Evolutionary conservation across 345 rosid genomes (phyloP).

Genomic region (Citrus medica): DNA sequence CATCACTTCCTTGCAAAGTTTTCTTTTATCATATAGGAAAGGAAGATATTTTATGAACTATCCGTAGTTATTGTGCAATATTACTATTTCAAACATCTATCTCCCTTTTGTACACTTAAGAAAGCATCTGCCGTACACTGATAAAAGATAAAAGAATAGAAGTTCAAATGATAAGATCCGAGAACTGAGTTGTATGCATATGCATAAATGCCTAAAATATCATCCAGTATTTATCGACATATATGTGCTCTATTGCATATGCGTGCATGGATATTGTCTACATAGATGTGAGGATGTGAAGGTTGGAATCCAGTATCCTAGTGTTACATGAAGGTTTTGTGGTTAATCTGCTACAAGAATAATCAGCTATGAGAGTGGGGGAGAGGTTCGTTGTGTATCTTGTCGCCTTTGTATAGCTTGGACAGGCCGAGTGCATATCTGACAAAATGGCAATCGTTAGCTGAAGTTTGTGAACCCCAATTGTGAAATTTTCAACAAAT

Average conservation of each 20-base stretch:
- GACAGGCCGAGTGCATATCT: slow-evolving; percentile 45
- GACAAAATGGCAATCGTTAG: slow-evolving; percentile 13
- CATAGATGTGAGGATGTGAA: background rate
- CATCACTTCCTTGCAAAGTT: background rate
- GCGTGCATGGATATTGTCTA: background rate
- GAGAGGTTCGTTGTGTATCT: background rate
- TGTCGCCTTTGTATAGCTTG: slow-evolving; percentile 37
- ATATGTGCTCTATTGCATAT: background rate
- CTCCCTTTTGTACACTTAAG: background rate
- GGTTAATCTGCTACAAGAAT: background rate
- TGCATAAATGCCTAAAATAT: background rate
- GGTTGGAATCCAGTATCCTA: background rate
- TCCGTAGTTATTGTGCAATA: background rate
- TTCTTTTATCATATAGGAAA: background rate
- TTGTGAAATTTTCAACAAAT: background rate
- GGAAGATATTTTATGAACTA: background rate
- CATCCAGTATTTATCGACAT: background rate
- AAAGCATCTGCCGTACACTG: background rate
- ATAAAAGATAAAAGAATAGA: no score
- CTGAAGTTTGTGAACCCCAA: background rate
- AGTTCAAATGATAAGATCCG: background rate
- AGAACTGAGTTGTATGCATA: background rate
- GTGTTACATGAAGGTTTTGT: background rate
- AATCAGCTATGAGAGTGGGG: background rate
- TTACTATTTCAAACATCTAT: background rate